Percentiles rank a stretch among this genome's conserved stretches.
These are phyloP conservation scores for Phytophthora podocarpi DNA, from an alignment of 352 stramenopile genomes.

Conservation along the genomic window DNA sequence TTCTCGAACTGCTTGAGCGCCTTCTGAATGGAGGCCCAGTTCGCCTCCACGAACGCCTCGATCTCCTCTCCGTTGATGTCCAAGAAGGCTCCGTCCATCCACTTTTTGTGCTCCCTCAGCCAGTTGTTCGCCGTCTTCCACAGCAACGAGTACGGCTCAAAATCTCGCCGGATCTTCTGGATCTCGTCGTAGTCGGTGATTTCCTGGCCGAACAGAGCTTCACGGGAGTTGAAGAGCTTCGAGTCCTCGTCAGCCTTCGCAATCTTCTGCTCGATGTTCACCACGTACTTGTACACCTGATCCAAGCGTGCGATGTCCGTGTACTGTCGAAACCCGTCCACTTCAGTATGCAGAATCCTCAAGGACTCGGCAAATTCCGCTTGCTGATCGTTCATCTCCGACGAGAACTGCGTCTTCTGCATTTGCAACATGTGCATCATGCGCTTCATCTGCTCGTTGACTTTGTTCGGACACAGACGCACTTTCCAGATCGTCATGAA, in stretches of 20 bases:
- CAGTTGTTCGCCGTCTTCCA: constrained; percentile 93
- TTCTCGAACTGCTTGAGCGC: constrained; percentile 94
- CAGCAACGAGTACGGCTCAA: constrained; percentile 94
- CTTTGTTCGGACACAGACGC: constrained; percentile 86
- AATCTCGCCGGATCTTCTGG: constrained; percentile 89
- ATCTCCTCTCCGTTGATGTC: constrained; percentile 93
- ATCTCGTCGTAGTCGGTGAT: constrained; percentile 93
- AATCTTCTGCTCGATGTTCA: constrained; percentile 90
- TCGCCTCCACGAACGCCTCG: constrained; percentile 88
- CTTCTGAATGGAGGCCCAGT: constrained; percentile 88
- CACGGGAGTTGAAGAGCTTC: constrained; percentile 91
- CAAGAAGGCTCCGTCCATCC: constrained; percentile 92
- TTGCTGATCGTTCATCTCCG: constrained; percentile 94
- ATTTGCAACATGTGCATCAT: constrained; percentile 82
- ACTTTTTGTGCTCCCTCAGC: constrained; percentile 92
- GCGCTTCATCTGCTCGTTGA: constrained; percentile 86
- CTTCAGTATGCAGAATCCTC: constrained; percentile 85
- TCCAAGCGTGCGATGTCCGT: constrained; percentile 86
- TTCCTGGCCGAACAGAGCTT: constrained; percentile 87
- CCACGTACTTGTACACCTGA: constrained; percentile 87
- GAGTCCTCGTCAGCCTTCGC: constrained; percentile 89
- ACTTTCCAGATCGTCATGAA: constrained; percentile 92
- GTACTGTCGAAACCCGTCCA: constrained; percentile 87
- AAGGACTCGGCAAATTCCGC: constrained; percentile 89
- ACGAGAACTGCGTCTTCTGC: constrained; percentile 85